These are phyloP conservation scores for Phaeolepiota aurea DNA, from an alignment of 768 basidiomycete species.

Conservation along the genomic window DNA sequence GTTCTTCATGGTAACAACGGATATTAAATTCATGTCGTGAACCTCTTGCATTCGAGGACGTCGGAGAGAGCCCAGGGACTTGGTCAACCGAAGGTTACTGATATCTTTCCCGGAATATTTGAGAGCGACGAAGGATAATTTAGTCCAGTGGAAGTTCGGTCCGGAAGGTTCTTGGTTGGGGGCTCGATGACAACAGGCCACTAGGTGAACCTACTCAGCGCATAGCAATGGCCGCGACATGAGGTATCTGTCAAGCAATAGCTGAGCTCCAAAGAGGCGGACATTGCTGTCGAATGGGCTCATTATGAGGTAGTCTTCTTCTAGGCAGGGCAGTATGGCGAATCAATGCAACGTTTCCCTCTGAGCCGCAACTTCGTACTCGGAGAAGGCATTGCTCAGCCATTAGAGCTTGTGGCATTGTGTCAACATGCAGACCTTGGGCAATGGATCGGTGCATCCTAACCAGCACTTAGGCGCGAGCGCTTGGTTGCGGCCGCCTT, in stretches of 20 bases:
- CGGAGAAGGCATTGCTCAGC: no score
- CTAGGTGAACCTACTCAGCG: neutral
- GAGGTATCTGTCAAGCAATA: neutral
- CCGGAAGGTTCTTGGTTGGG: neutral
- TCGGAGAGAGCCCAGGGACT: neutral
- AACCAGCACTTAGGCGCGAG: no score
- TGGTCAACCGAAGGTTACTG: neutral
- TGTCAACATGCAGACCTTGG: no score
- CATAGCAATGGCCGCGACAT: neutral
- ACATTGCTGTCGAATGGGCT: neutral
- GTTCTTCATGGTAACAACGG: neutral
- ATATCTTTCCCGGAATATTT: neutral
- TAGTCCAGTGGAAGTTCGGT: neutral
- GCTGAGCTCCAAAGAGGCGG: neutral
- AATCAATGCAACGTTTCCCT: no score
- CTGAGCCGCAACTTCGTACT: no score
- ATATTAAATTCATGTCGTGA: constrained; percentile 5
- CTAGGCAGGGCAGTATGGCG: neutral
- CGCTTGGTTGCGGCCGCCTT: no score
- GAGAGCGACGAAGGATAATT: neutral
- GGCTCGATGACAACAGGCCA: neutral
- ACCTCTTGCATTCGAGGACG: constrained; percentile 2
- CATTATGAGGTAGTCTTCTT: neutral
- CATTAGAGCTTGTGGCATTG: no score
- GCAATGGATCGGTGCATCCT: no score